A percentile compares a stretch with the other conserved stretches of the same genome.
Evolutionary conservation across 257 asterid genomes (phyloP).

Genomic region (Solanum chiquidenum): DNA sequence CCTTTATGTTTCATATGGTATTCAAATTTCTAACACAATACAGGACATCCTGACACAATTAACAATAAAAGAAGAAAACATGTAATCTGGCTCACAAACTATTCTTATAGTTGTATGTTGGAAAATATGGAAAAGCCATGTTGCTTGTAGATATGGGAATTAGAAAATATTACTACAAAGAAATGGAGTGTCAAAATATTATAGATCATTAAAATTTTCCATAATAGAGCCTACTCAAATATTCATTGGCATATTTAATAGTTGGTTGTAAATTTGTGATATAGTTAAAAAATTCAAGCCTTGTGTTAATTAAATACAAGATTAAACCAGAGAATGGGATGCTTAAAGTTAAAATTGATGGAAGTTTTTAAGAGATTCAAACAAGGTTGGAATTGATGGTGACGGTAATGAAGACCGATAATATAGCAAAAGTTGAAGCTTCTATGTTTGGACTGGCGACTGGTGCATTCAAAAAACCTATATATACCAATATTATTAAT

Average conservation of each 20-base stretch:
- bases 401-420: not conserved
- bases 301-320: too few relatives aligned
- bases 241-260: not conserved
- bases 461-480: not conserved
- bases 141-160: not conserved
- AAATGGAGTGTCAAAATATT: not conserved
- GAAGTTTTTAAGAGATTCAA: not conserved
- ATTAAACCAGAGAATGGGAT: not conserved
- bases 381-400: not conserved
- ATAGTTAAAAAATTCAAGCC: not conserved
- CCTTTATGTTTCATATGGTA: not conserved
- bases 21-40: not conserved
- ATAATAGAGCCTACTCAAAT: not conserved
- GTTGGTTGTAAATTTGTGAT: not conserved
- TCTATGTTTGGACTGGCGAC: not conserved
- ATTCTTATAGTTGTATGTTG: not conserved
- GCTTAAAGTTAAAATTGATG: not conserved
- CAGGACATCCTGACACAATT: not conserved
- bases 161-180: not conserved
- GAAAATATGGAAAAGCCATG: not conserved
- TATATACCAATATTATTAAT: too few relatives aligned
- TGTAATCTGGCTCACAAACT: not conserved
- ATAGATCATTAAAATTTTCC: not conserved
- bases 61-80: not conserved
- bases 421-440: not conserved